phyloP scores from a whole-genome alignment of 1,284 basidiomycete species.

The Sanguinoderma infundibulare region DNA sequence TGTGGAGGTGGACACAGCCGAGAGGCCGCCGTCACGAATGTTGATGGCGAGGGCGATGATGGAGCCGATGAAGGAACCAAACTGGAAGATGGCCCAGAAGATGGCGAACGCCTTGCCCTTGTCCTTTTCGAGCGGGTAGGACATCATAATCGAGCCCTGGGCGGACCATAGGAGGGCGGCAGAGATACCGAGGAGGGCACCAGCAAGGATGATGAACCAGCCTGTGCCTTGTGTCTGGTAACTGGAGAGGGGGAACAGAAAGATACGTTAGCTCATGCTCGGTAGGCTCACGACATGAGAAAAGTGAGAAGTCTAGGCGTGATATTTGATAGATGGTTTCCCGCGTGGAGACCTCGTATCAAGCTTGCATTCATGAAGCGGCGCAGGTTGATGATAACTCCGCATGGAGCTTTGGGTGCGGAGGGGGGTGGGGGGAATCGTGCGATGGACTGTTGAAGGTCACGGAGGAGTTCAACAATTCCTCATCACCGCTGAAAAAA shows the following conservation, averaged over 20 bases:
- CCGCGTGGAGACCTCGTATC: not conserved
- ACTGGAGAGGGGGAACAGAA: constrained; percentile 15
- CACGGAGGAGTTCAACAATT: too few species aligned
- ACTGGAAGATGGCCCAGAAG: constrained; percentile 63
- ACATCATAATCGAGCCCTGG: constrained; percentile 63
- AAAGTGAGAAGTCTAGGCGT: not conserved
- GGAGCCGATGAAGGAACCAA: constrained; percentile 53
- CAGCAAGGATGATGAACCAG: constrained; percentile 56
- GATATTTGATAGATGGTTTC: not conserved
- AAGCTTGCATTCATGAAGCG: not conserved
- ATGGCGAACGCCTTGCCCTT: constrained; percentile 50
- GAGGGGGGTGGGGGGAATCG: too few species aligned
- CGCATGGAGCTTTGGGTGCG: not conserved
- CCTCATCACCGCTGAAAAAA: too few species aligned
- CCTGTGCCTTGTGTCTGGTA: constrained; percentile 42
- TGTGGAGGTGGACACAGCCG: constrained; percentile 42
- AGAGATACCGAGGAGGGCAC: constrained; percentile 59
- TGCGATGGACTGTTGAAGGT: too few species aligned
- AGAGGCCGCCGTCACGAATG: constrained; percentile 36
- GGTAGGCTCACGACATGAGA: not conserved
- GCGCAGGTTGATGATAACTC: not conserved
- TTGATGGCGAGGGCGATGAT: constrained; percentile 54
- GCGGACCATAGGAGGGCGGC: constrained; percentile 67
- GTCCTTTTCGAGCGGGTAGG: constrained; percentile 59
- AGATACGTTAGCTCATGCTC: not conserved